Evolutionary conservation across 1,284 basidiomycete genomes (phyloP).

Genomic region (Microbotryum saponariae): DNA sequence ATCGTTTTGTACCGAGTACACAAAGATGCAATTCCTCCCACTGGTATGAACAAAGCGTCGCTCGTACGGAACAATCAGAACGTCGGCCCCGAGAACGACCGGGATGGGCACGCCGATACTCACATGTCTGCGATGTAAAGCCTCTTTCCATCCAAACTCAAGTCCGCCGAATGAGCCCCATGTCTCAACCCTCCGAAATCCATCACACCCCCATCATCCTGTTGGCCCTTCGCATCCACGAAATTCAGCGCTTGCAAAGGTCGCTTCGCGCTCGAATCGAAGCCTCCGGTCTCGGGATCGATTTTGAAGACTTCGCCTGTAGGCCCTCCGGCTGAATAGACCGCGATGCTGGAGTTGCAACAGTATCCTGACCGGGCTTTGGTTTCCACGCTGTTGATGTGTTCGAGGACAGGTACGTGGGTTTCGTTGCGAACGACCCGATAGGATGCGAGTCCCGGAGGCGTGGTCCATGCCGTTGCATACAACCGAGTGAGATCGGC

Average conservation of each 20-base stretch:
- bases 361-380: slow-evolving; percentile 39
- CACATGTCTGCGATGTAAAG: slow-evolving; percentile 41
- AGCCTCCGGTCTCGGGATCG: slow-evolving; percentile 36
- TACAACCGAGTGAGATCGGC: slow-evolving; percentile 32
- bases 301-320: slow-evolving; percentile 42
- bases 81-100: slow-evolving; percentile 13
- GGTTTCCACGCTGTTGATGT: slow-evolving; percentile 31
- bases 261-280: slow-evolving; percentile 34
- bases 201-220: slow-evolving; percentile 25
- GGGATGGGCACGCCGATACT: slow-evolving; percentile 4
- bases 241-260: slow-evolving; percentile 34
- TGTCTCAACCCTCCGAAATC: slow-evolving; percentile 41
- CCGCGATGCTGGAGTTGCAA: slow-evolving; percentile 35
- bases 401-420: slow-evolving; percentile 18
- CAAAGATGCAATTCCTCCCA: slow-evolving; percentile 43
- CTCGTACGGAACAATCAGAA: not conserved
- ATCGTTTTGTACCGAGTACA: slow-evolving; percentile 39
- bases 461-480: slow-evolving; percentile 38
- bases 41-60: slow-evolving; percentile 27
- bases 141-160: slow-evolving; percentile 38
- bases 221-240: slow-evolving; percentile 24
- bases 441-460: slow-evolving; percentile 36
- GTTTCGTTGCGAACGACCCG: slow-evolving; percentile 13
- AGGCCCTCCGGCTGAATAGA: slow-evolving; percentile 43
- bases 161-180: slow-evolving; percentile 38